Conservation (phyloP, 352 stramenopile species). For the Pythium graminicola region DNA sequence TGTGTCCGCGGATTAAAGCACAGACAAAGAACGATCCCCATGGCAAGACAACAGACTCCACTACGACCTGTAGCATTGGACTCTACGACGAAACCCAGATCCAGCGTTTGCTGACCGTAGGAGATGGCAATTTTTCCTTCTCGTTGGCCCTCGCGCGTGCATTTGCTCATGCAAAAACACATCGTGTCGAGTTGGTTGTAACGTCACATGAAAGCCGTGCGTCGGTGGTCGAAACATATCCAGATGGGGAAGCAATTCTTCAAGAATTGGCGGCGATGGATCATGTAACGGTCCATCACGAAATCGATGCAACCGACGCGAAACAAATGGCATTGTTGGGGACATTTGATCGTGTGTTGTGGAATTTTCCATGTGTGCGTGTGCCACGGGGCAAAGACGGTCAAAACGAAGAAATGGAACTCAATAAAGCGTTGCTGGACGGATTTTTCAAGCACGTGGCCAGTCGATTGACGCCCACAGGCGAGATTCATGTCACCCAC, state of each 20-base stretch:
- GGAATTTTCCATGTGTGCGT: constrained; percentile 95
- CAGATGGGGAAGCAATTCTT: constrained; percentile 78
- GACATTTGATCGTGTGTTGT: constrained; percentile 91
- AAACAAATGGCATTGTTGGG: constrained; percentile 65
- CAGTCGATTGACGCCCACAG: constrained; percentile 40
- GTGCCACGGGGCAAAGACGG: constrained; percentile 89
- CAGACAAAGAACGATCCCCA: constrained; percentile 1
- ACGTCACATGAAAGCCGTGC: constrained; percentile 90
- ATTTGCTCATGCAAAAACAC: constrained; percentile 22
- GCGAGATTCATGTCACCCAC: constrained; percentile 93
- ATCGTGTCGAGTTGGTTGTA: constrained; percentile 56
- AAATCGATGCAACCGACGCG: constrained; percentile 86
- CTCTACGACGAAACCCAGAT: constrained; percentile 50
- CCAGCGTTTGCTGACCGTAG: constrained; percentile 84
- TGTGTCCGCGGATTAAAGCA: constrained; percentile 48
- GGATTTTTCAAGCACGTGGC: constrained; percentile 82
- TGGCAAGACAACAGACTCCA: not conserved
- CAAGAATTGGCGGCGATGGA: constrained; percentile 49
- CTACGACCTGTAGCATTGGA: constrained; percentile 24
- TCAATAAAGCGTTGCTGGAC: constrained; percentile 89
- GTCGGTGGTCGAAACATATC: constrained; percentile 88
- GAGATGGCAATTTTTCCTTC: constrained; percentile 96
- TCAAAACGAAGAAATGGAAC: constrained; percentile 95
- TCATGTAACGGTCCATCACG: constrained; percentile 74
- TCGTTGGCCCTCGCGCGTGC: constrained; percentile 84